A percentile compares a stretch with the other conserved stretches of the same genome.
Conservation (phyloP, 306 rosid genomes). For the Alnus glutinosa region DNA sequence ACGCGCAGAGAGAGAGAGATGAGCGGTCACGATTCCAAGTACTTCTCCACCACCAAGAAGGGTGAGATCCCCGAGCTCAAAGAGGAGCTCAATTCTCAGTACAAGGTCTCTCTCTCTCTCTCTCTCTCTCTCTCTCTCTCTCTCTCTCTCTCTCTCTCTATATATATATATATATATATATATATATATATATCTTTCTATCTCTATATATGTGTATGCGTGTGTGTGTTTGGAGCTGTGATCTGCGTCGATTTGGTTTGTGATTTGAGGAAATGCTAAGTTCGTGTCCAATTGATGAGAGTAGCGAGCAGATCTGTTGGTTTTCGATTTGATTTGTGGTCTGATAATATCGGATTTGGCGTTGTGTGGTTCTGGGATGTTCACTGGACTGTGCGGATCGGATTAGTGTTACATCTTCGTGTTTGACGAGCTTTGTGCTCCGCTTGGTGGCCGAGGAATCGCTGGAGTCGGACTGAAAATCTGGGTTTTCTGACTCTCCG, state of each 20-base stretch:
- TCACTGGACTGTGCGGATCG: constrained; percentile 18
- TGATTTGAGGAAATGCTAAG: background rate
- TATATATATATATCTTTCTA: background rate
- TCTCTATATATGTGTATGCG: background rate
- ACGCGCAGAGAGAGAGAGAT: constrained; percentile 40
- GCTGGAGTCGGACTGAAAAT: background rate
- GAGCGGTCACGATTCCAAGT: constrained; percentile 99
- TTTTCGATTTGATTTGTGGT: constrained; percentile 14
- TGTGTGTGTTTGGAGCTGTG: constrained; percentile 9
- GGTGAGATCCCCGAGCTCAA: constrained; percentile 99
- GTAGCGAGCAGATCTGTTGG: constrained; percentile 38
- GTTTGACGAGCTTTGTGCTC: background rate
- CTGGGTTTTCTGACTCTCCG: background rate
- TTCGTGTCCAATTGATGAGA: background rate
- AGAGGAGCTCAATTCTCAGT: constrained; percentile 99
- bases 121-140: background rate
- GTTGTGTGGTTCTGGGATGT: background rate
- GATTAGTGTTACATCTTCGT: background rate
- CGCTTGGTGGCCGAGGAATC: background rate
- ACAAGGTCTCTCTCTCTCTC: constrained; percentile 62
- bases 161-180: background rate
- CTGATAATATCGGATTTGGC: background rate
- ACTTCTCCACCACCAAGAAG: constrained; percentile 98
- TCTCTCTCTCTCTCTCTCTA: no score
- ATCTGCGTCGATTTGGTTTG: constrained; percentile 26